These are phyloP conservation scores for Immersiella caudata DNA, from an alignment of 495 filamentous ascomycete species.

Conservation along the genomic window DNA sequence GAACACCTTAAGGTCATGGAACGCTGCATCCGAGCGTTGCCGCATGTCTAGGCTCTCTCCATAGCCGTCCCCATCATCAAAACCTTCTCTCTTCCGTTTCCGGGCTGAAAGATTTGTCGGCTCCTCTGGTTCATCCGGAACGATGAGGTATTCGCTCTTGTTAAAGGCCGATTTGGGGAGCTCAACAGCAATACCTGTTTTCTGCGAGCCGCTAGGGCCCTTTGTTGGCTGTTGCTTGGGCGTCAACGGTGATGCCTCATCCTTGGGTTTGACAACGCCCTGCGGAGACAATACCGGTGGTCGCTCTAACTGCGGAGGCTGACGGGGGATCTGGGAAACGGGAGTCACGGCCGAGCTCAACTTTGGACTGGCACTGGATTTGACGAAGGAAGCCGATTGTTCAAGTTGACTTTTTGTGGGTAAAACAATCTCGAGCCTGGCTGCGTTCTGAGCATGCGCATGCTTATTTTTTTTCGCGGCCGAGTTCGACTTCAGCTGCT, in stretches of 20 bases:
- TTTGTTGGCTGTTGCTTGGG: not conserved
- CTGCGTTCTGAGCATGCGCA: conserved; percentile 33
- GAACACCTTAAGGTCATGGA: conserved; percentile 66
- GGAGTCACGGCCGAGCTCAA: not conserved
- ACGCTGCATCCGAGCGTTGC: conserved; percentile 73
- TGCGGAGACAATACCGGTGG: not conserved
- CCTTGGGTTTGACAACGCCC: not conserved
- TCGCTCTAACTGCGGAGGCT: conserved; percentile 11
- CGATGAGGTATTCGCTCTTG: conserved; percentile 44
- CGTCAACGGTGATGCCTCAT: not conserved
- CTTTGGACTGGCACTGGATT: not conserved
- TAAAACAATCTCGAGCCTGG: conserved; percentile 38
- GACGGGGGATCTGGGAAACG: not conserved
- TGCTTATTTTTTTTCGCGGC: conserved; percentile 26
- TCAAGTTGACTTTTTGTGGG: conserved; percentile 40
- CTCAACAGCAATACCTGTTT: conserved; percentile 41
- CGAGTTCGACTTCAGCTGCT: conserved; percentile 28
- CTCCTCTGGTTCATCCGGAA: conserved; percentile 46
- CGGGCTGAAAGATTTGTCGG: conserved; percentile 43
- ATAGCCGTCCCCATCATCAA: conserved; percentile 50
- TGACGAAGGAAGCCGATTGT: conserved; percentile 14
- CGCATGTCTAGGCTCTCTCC: conserved; percentile 67
- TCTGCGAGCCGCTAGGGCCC: conserved; percentile 23
- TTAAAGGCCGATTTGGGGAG: conserved; percentile 40
- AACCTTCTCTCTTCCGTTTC: conserved; percentile 42